A percentile compares a stretch with the other conserved stretches of the same genome.
These are phyloP conservation scores for Aspergillus niger DNA, from an alignment of 2,329 filamentous ascomycete genomes.

Conservation along the genomic window DNA sequence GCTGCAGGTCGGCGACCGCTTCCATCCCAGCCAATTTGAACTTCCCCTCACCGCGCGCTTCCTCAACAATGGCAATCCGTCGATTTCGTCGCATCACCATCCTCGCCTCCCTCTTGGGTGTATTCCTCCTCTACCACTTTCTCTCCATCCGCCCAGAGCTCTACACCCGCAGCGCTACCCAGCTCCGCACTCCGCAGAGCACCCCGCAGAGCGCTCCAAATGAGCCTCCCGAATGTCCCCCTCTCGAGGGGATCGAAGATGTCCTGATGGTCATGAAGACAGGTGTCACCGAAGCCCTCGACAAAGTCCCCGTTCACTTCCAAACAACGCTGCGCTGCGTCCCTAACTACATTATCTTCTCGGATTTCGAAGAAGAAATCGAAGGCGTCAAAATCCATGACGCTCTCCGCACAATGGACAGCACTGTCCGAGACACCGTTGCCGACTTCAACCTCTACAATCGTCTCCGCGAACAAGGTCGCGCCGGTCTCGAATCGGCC, in stretches of 20 bases:
- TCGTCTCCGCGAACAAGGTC: constrained; percentile 47
- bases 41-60: constrained; percentile 6
- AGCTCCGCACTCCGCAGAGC: not conserved
- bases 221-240: constrained; percentile 29
- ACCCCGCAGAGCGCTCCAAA: not conserved
- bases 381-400: constrained; percentile 54
- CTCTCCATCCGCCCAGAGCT: constrained; percentile 62
- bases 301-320: constrained; percentile 59
- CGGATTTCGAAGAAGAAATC: constrained; percentile 58
- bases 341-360: constrained; percentile 59
- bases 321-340: constrained; percentile 58
- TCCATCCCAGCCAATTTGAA: not conserved
- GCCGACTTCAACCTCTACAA: constrained; percentile 57
- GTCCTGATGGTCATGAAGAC: constrained; percentile 61
- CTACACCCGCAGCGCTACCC: constrained; percentile 43
- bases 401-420: constrained; percentile 50
- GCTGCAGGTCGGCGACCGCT: constrained; percentile 8
- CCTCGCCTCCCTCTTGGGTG: constrained; percentile 59
- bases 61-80: constrained; percentile 5
- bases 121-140: constrained; percentile 59
- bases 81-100: constrained; percentile 42
- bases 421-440: constrained; percentile 40
- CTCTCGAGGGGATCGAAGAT: constrained; percentile 50
- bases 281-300: constrained; percentile 58
- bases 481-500: constrained; percentile 43